Evolutionary conservation across 2,329 filamentous ascomycete genomes (phyloP).

Genomic region (Aspergillus pseudoterreus): DNA sequence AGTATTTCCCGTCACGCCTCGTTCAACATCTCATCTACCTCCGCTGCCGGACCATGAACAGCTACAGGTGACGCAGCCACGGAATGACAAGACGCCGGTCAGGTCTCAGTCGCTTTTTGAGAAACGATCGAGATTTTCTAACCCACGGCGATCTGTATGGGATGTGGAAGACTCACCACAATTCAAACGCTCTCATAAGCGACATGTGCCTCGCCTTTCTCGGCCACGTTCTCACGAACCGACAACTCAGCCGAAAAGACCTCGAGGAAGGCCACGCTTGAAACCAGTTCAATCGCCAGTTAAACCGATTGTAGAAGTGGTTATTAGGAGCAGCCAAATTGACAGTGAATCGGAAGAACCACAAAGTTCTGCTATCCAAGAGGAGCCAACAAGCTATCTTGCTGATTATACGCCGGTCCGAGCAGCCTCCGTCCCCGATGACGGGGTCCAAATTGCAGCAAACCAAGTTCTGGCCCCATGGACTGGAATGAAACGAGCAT

Average conservation of each 20-base stretch:
- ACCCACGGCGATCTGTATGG: constrained; percentile 30
- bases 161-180: constrained; percentile 35
- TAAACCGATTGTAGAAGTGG: not conserved
- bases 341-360: constrained; percentile 13
- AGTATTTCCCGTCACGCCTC: constrained; percentile 25
- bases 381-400: constrained; percentile 12
- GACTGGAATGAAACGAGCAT: constrained; percentile 53
- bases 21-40: constrained; percentile 13
- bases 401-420: constrained; percentile 3
- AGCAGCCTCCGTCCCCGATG: constrained; percentile 6
- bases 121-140: constrained; percentile 20
- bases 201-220: constrained; percentile 7
- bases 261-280: constrained; percentile 10
- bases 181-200: constrained; percentile 15
- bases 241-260: constrained; percentile 3
- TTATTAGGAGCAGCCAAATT: not conserved
- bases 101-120: constrained; percentile 15
- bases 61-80: constrained; percentile 8
- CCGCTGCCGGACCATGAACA: constrained; percentile 13
- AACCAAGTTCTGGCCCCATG: constrained; percentile 58
- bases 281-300: not conserved
- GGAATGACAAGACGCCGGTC: constrained; percentile 12
- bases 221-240: constrained; percentile 6
- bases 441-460: constrained; percentile 35
- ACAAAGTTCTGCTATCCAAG: not conserved